phyloP scores from a whole-genome alignment of 768 basidiomycete genomes.

The Mrakia gelida region DNA sequence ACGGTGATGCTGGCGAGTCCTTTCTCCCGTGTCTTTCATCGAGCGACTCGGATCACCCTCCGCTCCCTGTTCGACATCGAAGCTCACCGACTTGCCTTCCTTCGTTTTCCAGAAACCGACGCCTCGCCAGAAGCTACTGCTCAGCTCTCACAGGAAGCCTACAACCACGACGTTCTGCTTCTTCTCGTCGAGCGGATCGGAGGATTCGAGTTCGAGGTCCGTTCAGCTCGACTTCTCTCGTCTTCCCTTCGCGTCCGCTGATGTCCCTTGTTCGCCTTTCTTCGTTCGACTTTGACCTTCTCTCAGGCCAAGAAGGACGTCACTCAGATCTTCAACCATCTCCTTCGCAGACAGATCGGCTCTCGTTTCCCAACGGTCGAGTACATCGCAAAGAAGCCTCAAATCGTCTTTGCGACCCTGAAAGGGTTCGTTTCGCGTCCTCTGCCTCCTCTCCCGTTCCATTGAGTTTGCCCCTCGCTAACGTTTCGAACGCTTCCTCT shows the following conservation, averaged over 20 bases:
- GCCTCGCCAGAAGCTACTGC: slow-evolving; percentile 84
- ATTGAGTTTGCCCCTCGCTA: too few species aligned
- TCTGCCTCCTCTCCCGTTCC: not conserved
- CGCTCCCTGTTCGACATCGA: not conserved
- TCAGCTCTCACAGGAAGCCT: slow-evolving; percentile 93
- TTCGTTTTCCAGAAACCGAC: slow-evolving; percentile 50
- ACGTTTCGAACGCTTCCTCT: not conserved
- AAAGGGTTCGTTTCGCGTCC: slow-evolving; percentile 51
- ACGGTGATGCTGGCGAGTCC: slow-evolving; percentile 75
- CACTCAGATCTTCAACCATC: slow-evolving; percentile 49
- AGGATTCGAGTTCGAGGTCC: slow-evolving; percentile 86
- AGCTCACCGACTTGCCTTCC: slow-evolving; percentile 4
- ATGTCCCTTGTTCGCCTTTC: not conserved
- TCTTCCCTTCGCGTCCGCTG: not conserved
- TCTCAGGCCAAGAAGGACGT: slow-evolving; percentile 50
- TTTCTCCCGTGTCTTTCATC: not conserved
- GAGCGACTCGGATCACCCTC: not conserved
- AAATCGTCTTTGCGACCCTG: slow-evolving; percentile 75
- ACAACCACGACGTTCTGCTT: slow-evolving; percentile 79
- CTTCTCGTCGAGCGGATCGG: slow-evolving; percentile 74
- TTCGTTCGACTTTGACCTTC: slow-evolving; percentile 37
- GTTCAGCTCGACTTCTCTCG: slow-evolving; percentile 11
- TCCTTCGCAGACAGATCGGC: slow-evolving; percentile 75
- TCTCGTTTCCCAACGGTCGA: slow-evolving; percentile 94
- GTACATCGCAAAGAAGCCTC: slow-evolving; percentile 68